phyloP scores from a whole-genome alignment of 441 rosid species.

The Gossypium schwendimanii region DNA sequence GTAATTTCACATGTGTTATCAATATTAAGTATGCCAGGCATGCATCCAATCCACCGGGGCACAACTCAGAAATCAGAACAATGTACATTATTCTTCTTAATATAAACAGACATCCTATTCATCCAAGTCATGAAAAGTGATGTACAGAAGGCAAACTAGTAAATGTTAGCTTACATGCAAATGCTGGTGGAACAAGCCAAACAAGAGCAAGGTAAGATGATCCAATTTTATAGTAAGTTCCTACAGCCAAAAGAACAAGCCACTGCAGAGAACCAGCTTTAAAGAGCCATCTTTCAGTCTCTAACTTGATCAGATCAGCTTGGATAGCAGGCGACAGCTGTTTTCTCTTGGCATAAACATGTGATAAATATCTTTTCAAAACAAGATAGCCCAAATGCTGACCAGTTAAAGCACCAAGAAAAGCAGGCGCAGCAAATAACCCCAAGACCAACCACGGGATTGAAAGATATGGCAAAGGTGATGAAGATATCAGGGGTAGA shows the following conservation, averaged over 20 bases:
- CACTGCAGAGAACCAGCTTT: slow-evolving; percentile 88
- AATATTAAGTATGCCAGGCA: slow-evolving; percentile 4
- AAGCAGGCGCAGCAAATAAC: slow-evolving; percentile 81
- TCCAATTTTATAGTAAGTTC: slow-evolving; percentile 71
- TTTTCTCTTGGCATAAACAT: slow-evolving; percentile 40
- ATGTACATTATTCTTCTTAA: slow-evolving; percentile 4
- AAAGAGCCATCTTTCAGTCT: slow-evolving; percentile 90
- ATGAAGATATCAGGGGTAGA: slow-evolving; percentile 61
- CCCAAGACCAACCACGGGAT: slow-evolving; percentile 77
- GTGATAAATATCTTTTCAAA: slow-evolving; percentile 46
- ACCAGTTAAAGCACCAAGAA: slow-evolving; percentile 84
- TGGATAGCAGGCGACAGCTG: slow-evolving; percentile 38
- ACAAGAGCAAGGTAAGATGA: slow-evolving; percentile 77
- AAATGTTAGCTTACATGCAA: slow-evolving; percentile 70
- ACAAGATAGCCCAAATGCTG: slow-evolving; percentile 69
- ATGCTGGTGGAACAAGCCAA: slow-evolving; percentile 90
- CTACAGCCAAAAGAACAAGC: slow-evolving; percentile 61
- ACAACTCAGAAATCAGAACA: slow-evolving; percentile 1
- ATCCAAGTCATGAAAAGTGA: slow-evolving; percentile 7
- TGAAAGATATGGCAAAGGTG: slow-evolving; percentile 76
- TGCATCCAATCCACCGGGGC: slow-evolving; percentile 5
- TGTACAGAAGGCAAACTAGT: slow-evolving; percentile 2
- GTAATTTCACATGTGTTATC: background rate
- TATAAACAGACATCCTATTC: slow-evolving; percentile 2
- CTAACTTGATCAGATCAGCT: slow-evolving; percentile 59